Conservation (phyloP, 148 eudicot genomes). For the Bassia scoparia region DNA sequence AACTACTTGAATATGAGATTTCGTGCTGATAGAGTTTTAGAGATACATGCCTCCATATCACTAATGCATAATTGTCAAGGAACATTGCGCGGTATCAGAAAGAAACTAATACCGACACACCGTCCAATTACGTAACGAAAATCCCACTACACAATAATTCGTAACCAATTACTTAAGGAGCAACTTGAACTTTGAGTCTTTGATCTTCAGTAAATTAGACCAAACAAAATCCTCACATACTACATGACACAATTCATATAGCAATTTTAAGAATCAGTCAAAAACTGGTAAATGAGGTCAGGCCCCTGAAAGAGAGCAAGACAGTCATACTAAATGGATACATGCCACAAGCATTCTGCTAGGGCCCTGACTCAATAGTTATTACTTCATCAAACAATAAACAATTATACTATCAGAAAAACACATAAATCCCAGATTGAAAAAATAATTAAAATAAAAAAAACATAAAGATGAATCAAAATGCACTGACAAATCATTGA, state of each 20-base stretch:
- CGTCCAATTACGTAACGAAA: not conserved
- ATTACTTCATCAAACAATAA: constrained; percentile 8
- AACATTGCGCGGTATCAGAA: too few species aligned
- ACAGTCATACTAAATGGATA: not conserved
- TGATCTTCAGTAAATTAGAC: not conserved
- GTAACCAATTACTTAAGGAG: not conserved
- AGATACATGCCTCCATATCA: too few species aligned
- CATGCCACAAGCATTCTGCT: not conserved
- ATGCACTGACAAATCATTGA: not conserved
- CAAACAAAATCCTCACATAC: not conserved
- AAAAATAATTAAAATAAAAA: not conserved
- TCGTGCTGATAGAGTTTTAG: too few species aligned
- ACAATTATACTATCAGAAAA: too few species aligned
- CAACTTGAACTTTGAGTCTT: not conserved
- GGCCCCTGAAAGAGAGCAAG: not conserved
- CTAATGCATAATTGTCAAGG: too few species aligned
- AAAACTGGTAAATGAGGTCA: not conserved
- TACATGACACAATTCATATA: not conserved
- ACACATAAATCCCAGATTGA: not conserved
- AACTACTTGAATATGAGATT: too few species aligned
- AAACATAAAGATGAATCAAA: not conserved
- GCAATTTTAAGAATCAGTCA: constrained; percentile 6
- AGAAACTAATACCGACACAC: too few species aligned
- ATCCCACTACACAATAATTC: not conserved
- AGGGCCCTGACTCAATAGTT: too few species aligned